Base-by-base conservation (phyloP, 768 basidiomycete genomes). In the Leccinum uliginosum region DNA sequence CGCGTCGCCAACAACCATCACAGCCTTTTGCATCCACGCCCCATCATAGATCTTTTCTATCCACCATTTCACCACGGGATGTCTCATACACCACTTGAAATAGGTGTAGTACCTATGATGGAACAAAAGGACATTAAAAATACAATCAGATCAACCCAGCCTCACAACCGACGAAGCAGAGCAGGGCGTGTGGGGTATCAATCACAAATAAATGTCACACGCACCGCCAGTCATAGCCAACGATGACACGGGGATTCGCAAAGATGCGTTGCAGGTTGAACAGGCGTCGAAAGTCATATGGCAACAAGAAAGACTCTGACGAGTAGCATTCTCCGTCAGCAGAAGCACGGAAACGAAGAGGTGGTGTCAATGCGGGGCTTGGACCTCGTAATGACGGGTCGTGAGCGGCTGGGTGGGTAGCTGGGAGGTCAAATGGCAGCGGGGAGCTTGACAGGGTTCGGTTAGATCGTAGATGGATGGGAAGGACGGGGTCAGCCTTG, bases 11-110 rank as follows among this genome's bases (percentile, higher is more conserved):
- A 78, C 64, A n/a, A 78, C 65, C 59, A 72, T 65, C 50, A 72
- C 66, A 45, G 60, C 65, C 10, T 70, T 59, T 27, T 74, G 67
- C 74, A 75, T 73, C 70, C 73, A 71, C 50, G 73, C 74, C 11
- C 71, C 76, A 53, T 67, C 65, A 27, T 69, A 75, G 50, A 69
- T 59, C 50, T 61, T 69, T 62, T 70, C 67, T 48, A 78, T 74
- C 71, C 74, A 78, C 77, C 77, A 78, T 58, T 59, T 60, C 50
- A 78, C 70, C 43, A 70, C 57, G 34, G 70, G 74, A 53, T 77
- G 73, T 27, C 77, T 64, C 65, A 76, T 64, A 17, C 71, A 53
- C 63, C 69, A 74, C 57, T 75, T 74, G 64, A 61, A 73, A 58
- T 73, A 73, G 26, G 60, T 45, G 45, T 75, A 74, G 46, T 58